Evolutionary conservation across 1,284 basidiomycete genomes (phyloP), one percentile per base, ranked within the genome.

Genomic region (Coniophora puteana): DNA sequence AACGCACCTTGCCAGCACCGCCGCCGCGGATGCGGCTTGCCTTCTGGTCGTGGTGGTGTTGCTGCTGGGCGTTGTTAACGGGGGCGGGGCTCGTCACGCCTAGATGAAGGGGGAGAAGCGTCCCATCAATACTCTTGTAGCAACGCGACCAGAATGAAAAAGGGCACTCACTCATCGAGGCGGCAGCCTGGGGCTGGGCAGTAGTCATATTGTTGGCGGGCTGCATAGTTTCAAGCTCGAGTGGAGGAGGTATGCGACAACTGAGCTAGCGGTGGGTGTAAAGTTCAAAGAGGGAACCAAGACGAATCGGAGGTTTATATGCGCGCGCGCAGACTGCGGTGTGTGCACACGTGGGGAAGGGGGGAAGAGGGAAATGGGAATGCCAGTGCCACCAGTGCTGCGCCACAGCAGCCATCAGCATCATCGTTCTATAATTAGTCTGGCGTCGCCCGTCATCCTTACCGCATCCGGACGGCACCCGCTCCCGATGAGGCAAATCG

Each of bases 21-120:
- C 73, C 73, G 38, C 73, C 73, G 36, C 74, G 67, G 33, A 76
- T 52, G 45, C 73, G 71, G 40, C 62, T 63, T 17, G 72, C 72
- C 42, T 67, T 65, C n/a, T n/a, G 53, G 43, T 67, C 58, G 29
- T 64, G 59, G 36, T 69, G 63, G 37, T 65, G 57, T 4, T 61
- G 47, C 48, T 65, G 66, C 32, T 61, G 50, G 14, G 51, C 49
- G 22, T 52, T 52, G 47, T 49, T 51, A 18, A 57, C 55, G 14
- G 63, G 56, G 11, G 64, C 65, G n/a, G 69, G 67, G 55, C 65
- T 65, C 54, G 63, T 61, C 4, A 59, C 55, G 48, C 54, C 68
- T 72, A 41, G 18, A 32, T 35, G 22, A 0, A 8, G 31, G 5
- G 5, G 7, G 31, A 28, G n/a, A 4, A 1, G 7, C 8, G 18